Base-by-base conservation (phyloP, 805 yeast species). In the Metschnikowia kofuensis region DNA sequence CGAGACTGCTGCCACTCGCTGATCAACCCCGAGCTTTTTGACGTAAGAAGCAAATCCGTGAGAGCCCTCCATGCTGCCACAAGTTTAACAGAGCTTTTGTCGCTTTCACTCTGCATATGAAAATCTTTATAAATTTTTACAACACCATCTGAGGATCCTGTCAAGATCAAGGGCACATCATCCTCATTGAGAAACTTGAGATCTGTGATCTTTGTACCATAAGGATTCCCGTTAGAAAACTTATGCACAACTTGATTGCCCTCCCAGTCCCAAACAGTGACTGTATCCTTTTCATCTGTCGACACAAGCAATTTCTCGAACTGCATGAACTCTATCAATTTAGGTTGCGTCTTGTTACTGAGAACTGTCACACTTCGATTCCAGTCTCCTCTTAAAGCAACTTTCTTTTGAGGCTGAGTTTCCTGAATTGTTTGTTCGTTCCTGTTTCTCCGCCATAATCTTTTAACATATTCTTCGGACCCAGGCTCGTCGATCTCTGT, bases 1-100 rank as follows among this genome's bases (percentile, higher is more conserved):
- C 97, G 74, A 40, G 94, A 85, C 62, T 94, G 99, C 65, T 92
- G 98, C 99, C 99, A 94, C 57, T 94, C 98, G 10, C 91, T 82
- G 15, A 89, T 78, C 45, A 92, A 70, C 4, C 97, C 97, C 13
- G 89, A 82, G 28, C 90, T 84, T 59, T 88, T 78, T 27, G 92
- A 87, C 0, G 96, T 85, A 26, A 89, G 74, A 14, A 89, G 69
- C 61, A 92, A 75, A 64, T 91, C 97, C 0, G 96, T 86, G 49
- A 94, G 74, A 0, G 96, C 97, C 64, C 97, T 79, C 97, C 98
- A 94, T 0, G 97, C 81, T 0, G 96, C 79, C 2, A 90, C 82
- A 45, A 89, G 67, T 56, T 85, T 85, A 7, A 83, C 74, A 9
- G 59, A 57, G 6, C 55, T 51, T 11, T 64, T 66, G 4, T 74